Evolutionary conservation across 2,329 filamentous ascomycete genomes (phyloP).

Genomic region (Ophiocordyceps camponoti-leonardi): DNA sequence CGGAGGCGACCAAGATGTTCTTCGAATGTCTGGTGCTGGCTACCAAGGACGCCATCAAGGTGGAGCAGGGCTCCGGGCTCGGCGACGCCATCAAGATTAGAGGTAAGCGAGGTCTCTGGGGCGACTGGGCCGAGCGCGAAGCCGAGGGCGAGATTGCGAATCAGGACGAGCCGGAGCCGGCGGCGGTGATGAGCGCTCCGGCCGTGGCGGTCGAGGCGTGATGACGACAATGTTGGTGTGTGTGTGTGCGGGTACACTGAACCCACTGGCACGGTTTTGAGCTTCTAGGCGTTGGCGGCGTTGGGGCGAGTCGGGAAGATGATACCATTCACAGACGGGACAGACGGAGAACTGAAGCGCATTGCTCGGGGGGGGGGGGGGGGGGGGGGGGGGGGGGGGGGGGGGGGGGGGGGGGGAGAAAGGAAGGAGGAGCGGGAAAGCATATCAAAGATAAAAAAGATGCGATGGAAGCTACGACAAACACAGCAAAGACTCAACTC

Average conservation of each 20-base stretch:
- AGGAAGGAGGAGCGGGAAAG: not conserved
- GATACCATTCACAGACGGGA: constrained; percentile 16
- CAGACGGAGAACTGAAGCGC: too few species aligned
- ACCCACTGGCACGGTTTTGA: constrained; percentile 15
- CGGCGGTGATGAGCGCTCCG: constrained; percentile 13
- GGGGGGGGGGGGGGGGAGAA: too few species aligned
- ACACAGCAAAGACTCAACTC: not conserved
- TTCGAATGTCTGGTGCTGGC: constrained; percentile 92
- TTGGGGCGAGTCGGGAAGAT: constrained; percentile 12
- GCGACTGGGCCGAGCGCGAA: constrained; percentile 76
- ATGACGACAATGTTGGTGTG: constrained; percentile 2
- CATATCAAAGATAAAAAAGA: not conserved
- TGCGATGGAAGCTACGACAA: not conserved
- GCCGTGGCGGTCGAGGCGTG: constrained; percentile 21
- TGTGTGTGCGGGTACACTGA: constrained; percentile 15
- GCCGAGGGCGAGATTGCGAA: constrained; percentile 44
- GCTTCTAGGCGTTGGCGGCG: constrained; percentile 14
- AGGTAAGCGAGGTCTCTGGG: constrained; percentile 93
- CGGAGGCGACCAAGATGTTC: constrained; percentile 98
- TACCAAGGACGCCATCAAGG: constrained; percentile 95
- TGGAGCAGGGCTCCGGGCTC: constrained; percentile 66
- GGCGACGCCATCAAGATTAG: constrained; percentile 70
- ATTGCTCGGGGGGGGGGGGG: too few species aligned
- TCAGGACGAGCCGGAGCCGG: constrained; percentile 25
- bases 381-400: too few species aligned